Percentiles rank a stretch among this genome's conserved stretches.
phyloP scores from a whole-genome alignment of 768 basidiomycete genomes.

The Amanita subjunquillea region DNA sequence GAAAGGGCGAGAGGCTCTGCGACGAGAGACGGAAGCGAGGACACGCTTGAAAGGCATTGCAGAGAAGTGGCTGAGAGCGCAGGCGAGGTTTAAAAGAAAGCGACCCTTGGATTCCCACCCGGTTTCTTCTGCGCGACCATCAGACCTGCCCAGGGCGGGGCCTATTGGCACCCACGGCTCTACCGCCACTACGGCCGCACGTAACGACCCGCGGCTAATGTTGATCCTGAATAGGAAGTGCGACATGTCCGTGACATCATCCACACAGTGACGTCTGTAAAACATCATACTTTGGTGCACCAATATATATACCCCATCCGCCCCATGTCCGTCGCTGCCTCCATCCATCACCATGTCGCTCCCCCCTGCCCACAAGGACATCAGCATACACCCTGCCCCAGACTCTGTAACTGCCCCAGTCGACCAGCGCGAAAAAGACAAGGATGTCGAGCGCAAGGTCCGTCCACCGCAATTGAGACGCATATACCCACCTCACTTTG shows the following conservation, averaged over 20 bases:
- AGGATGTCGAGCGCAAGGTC: slow-evolving; percentile 75
- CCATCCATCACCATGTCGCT: slow-evolving; percentile 47
- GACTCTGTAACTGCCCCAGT: slow-evolving; percentile 61
- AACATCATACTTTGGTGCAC: background rate
- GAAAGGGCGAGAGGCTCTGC: background rate
- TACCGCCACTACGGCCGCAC: too few species aligned
- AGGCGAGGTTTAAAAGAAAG: background rate
- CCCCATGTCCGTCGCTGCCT: background rate
- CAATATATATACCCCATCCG: background rate
- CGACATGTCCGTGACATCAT: background rate
- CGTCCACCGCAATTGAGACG: background rate
- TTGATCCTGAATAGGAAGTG: too few species aligned
- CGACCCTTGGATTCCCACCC: background rate
- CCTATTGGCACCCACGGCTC: too few species aligned
- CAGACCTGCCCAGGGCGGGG: too few species aligned
- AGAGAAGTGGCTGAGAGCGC: background rate
- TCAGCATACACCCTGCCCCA: slow-evolving; percentile 42
- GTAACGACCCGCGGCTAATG: too few species aligned
- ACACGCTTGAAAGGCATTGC: background rate
- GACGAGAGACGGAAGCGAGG: background rate
- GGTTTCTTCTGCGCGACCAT: too few species aligned
- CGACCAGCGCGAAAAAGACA: slow-evolving; percentile 48
- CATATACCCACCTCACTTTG: background rate
- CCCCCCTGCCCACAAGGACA: slow-evolving; percentile 50
- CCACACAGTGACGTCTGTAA: background rate